These are phyloP conservation scores for Yamadazyma atlantica DNA, from an alignment of 1,139 yeast species.

Conservation along the genomic window DNA sequence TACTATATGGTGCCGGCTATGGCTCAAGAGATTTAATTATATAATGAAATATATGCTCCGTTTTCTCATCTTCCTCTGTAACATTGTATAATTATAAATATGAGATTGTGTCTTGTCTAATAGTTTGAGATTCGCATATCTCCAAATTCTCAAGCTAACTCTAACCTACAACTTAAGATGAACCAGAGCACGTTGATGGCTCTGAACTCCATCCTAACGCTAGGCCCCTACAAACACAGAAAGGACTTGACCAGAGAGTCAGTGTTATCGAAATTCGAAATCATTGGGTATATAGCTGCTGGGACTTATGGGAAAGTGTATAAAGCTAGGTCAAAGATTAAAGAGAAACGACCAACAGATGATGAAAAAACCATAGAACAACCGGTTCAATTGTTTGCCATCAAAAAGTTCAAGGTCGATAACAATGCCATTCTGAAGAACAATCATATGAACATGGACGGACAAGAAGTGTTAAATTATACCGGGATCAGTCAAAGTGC, in stretches of 20 bases:
- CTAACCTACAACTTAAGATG: too few relatives aligned
- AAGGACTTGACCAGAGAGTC: slow-evolving; percentile 69
- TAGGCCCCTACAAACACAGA: slow-evolving; percentile 71
- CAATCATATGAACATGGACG: slow-evolving; percentile 47
- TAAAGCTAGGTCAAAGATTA: slow-evolving; percentile 60
- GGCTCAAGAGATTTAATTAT: too few relatives aligned
- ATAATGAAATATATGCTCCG: too few relatives aligned
- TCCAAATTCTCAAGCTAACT: too few relatives aligned
- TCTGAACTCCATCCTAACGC: slow-evolving; percentile 62
- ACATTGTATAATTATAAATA: too few relatives aligned
- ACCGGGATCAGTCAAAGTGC: slow-evolving; percentile 98
- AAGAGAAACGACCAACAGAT: slow-evolving; percentile 24
- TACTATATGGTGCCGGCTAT: too few relatives aligned
- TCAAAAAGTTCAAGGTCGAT: slow-evolving; percentile 92
- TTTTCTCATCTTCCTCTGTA: too few relatives aligned
- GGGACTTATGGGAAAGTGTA: slow-evolving; percentile 98
- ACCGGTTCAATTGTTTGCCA: slow-evolving; percentile 57
- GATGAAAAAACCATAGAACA: slow-evolving; percentile 10
- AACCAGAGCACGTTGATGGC: slow-evolving; percentile 46
- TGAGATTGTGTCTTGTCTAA: too few relatives aligned
- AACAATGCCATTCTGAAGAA: slow-evolving; percentile 53
- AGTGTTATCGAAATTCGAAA: slow-evolving; percentile 79
- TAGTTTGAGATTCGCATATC: too few relatives aligned
- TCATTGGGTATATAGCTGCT: slow-evolving; percentile 95
- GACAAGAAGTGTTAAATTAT: slow-evolving; percentile 79